These are phyloP conservation scores for Echium plantagineum DNA, from an alignment of 257 asterid species.

Conservation along the genomic window DNA sequence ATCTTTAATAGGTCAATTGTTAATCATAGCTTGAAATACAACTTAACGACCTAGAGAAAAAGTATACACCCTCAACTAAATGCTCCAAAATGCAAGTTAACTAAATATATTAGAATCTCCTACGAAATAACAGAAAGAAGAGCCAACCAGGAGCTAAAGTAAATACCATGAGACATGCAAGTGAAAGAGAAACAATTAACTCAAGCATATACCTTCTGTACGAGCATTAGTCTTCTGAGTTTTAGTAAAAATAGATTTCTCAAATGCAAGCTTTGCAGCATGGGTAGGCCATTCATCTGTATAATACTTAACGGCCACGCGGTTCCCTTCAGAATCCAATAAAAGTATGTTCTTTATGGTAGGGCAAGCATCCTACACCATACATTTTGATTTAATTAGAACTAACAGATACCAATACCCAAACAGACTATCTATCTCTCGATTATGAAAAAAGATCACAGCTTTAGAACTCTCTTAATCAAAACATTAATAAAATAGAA, in stretches of 20 bases:
- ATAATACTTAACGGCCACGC: constrained; percentile 89
- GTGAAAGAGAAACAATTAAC: too few species aligned
- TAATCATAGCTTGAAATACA: neutral
- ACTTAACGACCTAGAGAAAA: neutral
- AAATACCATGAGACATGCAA: too few species aligned
- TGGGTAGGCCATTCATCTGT: constrained; percentile 89
- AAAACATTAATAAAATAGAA: neutral
- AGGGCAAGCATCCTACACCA: constrained; percentile 72
- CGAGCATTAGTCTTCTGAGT: constrained; percentile 95
- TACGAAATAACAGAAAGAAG: too few species aligned
- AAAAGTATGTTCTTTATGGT: constrained; percentile 76
- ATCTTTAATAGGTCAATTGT: neutral
- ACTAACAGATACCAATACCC: neutral
- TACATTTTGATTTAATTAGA: constrained; percentile 9
- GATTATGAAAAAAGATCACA: neutral
- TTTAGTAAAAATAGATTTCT: constrained; percentile 70
- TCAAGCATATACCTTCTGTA: constrained; percentile 45
- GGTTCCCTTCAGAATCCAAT: constrained; percentile 94
- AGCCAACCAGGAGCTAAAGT: too few species aligned
- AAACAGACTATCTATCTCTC: neutral
- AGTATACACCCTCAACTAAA: neutral
- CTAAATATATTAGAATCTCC: too few species aligned
- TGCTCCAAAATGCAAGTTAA: neutral
- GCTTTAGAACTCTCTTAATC: neutral
- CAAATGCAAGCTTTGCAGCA: constrained; percentile 66